These are phyloP conservation scores for Leersia perrieri DNA, from an alignment of 176 grass and related monocot species.

Conservation along the genomic window DNA sequence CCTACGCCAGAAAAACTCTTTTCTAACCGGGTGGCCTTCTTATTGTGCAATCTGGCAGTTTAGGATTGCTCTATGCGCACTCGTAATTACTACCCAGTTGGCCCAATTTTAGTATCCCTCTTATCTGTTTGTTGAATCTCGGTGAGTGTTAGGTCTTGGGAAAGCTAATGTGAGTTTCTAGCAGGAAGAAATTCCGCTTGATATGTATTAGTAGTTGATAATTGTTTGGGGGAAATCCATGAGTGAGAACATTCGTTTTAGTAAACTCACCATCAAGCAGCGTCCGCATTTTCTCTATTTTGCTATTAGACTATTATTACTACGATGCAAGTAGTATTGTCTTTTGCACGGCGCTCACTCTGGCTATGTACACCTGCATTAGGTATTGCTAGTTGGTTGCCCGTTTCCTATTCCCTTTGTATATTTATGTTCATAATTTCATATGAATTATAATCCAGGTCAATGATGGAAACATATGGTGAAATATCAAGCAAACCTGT, in stretches of 20 bases:
- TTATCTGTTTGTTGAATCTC: background rate
- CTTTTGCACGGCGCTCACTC: background rate
- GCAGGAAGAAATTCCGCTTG: background rate
- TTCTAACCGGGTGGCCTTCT: background rate
- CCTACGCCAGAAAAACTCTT: background rate
- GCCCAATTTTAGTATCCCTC: background rate
- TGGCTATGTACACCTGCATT: background rate
- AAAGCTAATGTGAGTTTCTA: background rate
- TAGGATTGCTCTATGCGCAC: background rate
- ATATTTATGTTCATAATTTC: background rate
- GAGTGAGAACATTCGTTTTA: background rate
- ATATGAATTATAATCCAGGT: conserved; percentile 30
- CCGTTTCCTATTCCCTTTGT: background rate
- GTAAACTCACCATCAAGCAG: background rate
- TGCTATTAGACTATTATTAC: background rate
- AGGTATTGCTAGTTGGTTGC: background rate
- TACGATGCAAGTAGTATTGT: background rate
- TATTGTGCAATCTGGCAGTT: background rate
- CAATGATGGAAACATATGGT: conserved; percentile 31
- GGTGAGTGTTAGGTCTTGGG: background rate
- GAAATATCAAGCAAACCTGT: conserved; percentile 37
- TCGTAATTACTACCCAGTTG: background rate
- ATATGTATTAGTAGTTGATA: background rate
- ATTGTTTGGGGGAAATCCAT: background rate
- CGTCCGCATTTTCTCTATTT: background rate